Base-by-base conservation (phyloP, 768 basidiomycete species). In the Xerocomus brunneocitrinus region DNA sequence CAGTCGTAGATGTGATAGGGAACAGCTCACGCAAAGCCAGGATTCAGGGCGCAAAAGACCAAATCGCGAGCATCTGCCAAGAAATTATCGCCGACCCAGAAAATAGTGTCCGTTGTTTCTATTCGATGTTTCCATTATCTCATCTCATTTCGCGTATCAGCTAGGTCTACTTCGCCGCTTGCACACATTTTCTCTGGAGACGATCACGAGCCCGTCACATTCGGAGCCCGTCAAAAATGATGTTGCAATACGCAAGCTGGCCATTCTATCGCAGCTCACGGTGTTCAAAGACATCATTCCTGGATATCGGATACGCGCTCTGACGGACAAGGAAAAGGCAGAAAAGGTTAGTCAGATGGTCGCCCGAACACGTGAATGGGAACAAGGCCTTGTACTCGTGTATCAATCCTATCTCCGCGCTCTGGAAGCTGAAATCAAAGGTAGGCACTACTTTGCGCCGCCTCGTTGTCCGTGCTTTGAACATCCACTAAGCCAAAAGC, bases 201-300 rank as follows among this genome's bases (percentile, higher is more conserved):
- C 81, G 52, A 82, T 98, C 22, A 78, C 84, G 3, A 82, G 86
- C 2, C 79, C 83, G 2, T 75, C 84, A 3, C 84, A 86, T 54
- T 76, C 82, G 14, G 81, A 85, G 30, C 84, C 88, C 3, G 74
- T 98, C 8, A 63, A 73, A 16, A 95, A 98, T 60, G 94, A 98
- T 60, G 68, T 76, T 16, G 72, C 88, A 31, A 88, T 99, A 58
- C 84, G 95, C 56, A 90, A 90, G 66, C 74, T 98, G 36, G 89
- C 95, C 3, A 79, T 95, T 45, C 74, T 98, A 38, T 95, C 93
- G 12, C 87, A 95, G 63, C 76, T 98, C 30, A 89, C 94, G 27
- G 91, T 98, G 10, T 97, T 91, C 79, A 94, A 92, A 66, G 97
- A 99, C 69, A 82, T 98, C 57, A 85, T 98, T 39, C 97, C 97